A percentile compares a stretch with the other conserved stretches of the same genome.
phyloP scores from a whole-genome alignment of 805 yeast species.

The Hanseniaspora meyeri region DNA sequence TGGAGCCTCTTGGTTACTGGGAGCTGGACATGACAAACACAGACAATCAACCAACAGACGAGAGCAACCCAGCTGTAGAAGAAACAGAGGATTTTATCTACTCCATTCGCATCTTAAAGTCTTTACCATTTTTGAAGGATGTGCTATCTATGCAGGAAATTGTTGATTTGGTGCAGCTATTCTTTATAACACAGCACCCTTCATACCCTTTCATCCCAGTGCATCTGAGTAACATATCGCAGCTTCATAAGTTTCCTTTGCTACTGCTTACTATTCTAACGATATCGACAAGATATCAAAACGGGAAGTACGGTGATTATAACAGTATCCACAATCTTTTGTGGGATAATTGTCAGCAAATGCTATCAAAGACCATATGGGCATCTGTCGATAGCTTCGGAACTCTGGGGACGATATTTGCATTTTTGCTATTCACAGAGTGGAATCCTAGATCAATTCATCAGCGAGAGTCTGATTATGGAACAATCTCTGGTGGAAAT shows the following conservation, averaged over 20 bases:
- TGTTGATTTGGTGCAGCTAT: slow-evolving; percentile 41
- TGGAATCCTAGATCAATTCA: slow-evolving; percentile 96
- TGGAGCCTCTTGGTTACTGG: slow-evolving; percentile 8
- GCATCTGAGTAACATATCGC: slow-evolving; percentile 53
- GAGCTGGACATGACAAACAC: not conserved
- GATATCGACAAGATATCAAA: slow-evolving; percentile 65
- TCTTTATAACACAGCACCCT: slow-evolving; percentile 73
- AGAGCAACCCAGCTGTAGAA: not conserved
- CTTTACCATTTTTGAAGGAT: slow-evolving; percentile 31
- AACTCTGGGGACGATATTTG: slow-evolving; percentile 73
- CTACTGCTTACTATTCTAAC: slow-evolving; percentile 70
- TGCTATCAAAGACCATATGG: slow-evolving; percentile 82
- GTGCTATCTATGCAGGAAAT: slow-evolving; percentile 56
- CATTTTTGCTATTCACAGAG: slow-evolving; percentile 75
- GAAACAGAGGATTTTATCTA: slow-evolving; percentile 21
- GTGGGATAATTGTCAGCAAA: slow-evolving; percentile 73
- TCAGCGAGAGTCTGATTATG: slow-evolving; percentile 77
- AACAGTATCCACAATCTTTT: slow-evolving; percentile 57
- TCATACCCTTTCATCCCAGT: slow-evolving; percentile 78
- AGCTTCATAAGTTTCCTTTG: slow-evolving; percentile 66
- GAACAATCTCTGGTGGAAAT: slow-evolving; percentile 30
- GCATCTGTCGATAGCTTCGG: slow-evolving; percentile 75
- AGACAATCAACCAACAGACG: not conserved
- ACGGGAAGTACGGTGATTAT: slow-evolving; percentile 34
- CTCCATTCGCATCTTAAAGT: not conserved